Evolutionary conservation across 805 yeast species (phyloP), one percentile per base, ranked within the genome.

Genomic region (Zygosaccharomyces siamensis): DNA sequence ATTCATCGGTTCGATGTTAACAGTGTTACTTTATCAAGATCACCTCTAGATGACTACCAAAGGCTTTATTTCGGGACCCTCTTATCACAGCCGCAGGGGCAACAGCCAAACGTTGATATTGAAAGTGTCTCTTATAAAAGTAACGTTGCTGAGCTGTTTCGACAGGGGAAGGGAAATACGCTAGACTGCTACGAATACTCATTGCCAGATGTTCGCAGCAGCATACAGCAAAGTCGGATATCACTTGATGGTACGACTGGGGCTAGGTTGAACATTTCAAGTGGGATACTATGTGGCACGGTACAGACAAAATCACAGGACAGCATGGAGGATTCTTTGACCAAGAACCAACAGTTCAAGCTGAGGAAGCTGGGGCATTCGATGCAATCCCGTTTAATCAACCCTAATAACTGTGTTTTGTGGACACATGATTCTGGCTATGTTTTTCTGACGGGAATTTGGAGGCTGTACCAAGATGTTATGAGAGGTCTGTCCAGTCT

Each of bases 371-470:
- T 62, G 38, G 60, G 56, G 39, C 58, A 61, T 39, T 52, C 47
- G 33, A 31, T 50, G 39, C 51, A 46, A 16, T 48, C 46, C 26
- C 54, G 52, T 26, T 52, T 63, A 26, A 57, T 66, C 43, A 64
- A 63, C 42, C 60, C 60, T 56, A 79, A 75, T 50, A 84, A 86
- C 57, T 79, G 89, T 79, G 78, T 89, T 47, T 81, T 88, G 53
- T 89, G 96, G 96, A 93, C 86, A 64, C 82, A 84, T 61, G 78
- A 76, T 55, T 81, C 93, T 2, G 96, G 96, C 0, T 83, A 82
- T 62, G 96, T 89, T 8, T 95, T 87, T 59, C 74, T 89, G 44
- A 89, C 96, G 0, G 95, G 95, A 0, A 75, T 89, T 44, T 89
- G 96, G 96, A 86, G 89, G 64, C 52, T 66, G 28, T 66, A 61